Conservation (phyloP, 2,329 filamentous ascomycete species). For the Ascochyta lentis region DNA sequence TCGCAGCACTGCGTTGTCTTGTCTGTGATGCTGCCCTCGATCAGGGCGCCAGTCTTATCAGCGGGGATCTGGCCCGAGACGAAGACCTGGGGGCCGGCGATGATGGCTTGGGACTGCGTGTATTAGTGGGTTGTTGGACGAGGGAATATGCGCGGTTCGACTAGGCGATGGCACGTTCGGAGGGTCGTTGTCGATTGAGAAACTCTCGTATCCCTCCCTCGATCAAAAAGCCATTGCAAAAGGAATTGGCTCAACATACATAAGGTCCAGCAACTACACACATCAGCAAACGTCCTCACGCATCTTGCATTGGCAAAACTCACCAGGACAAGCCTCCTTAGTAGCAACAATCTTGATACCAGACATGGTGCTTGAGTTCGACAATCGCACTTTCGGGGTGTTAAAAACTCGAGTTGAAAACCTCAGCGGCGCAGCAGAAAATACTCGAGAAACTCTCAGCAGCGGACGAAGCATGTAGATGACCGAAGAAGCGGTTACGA, state of each 20-base stretch:
- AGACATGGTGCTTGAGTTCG: constrained; percentile 39
- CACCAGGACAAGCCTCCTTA: constrained; percentile 53
- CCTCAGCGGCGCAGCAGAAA: background rate
- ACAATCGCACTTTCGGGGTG: background rate
- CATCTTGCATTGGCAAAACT: constrained; percentile 19
- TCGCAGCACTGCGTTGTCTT: constrained; percentile 75
- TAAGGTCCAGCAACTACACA: constrained; percentile 52
- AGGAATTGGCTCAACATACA: constrained; percentile 40
- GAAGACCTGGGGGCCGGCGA: constrained; percentile 72
- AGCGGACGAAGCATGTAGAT: constrained; percentile 10
- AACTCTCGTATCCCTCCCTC: no score
- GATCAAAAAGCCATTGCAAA: background rate
- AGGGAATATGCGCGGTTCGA: no score
- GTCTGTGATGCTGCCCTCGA: constrained; percentile 70
- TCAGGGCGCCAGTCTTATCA: constrained; percentile 65
- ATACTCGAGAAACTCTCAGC: constrained; percentile 1
- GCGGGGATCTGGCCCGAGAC: constrained; percentile 80
- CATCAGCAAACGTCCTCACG: background rate
- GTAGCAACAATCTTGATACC: constrained; percentile 54
- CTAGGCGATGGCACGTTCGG: no score
- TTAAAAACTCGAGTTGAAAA: background rate
- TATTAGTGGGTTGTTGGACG: background rate
- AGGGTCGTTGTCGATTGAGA: no score
- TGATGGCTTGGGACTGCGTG: constrained; percentile 64
- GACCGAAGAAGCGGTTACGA: no score